Base-by-base conservation (phyloP, 2,329 filamentous ascomycete genomes). In the Colletotrichum tropicale region DNA sequence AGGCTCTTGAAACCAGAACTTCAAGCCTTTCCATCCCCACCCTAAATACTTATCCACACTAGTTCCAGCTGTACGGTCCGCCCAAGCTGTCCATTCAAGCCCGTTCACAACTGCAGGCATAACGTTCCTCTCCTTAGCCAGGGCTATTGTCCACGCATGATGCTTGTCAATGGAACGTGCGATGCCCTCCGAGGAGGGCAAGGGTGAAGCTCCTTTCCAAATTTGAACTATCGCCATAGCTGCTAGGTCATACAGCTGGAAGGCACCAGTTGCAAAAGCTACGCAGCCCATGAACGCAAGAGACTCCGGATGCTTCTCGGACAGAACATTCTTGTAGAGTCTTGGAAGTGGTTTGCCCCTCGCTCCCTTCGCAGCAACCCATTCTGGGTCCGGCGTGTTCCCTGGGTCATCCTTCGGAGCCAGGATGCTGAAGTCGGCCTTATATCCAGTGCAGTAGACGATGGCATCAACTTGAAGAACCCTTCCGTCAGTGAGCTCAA, bases 271-370 rank as follows among this genome's bases (percentile, higher is more conserved):
- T n/a, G 80, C 80, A 43, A 81, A 78, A 24, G 80, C 81, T 10
- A 74, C 56, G 32, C 48, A 38, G 1, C 71, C 71, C 10, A 84
- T 75, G 62, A 86, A 81, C 0, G 82, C 84, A n/a, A 85, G 77
- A 9, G 84, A 86, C 26, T 84, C 79, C 3, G 84, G 83, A 38
- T 85, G 80, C 30, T 80, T 76, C 0, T 84, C 81, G 1, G 84
- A 84, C 73, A 87, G 86, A 12, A 86, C 79, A 73, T 86, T 86
- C 66, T 83, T 83, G 69, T 84, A 87, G 1, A 87, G 77, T 4
- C 81, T 75, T 5, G 81, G 79, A 1, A 85, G 80, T 0, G 80
- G 75, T 65, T 80, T 80, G 8, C 81, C 81, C 8, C 78, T 80
- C 6, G 82, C 82, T 2, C 81, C 80, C 5, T 77, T 62, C 18